phyloP scores from a whole-genome alignment of 108 stramenopile genomes.

The Cyclotella cryptica region DNA sequence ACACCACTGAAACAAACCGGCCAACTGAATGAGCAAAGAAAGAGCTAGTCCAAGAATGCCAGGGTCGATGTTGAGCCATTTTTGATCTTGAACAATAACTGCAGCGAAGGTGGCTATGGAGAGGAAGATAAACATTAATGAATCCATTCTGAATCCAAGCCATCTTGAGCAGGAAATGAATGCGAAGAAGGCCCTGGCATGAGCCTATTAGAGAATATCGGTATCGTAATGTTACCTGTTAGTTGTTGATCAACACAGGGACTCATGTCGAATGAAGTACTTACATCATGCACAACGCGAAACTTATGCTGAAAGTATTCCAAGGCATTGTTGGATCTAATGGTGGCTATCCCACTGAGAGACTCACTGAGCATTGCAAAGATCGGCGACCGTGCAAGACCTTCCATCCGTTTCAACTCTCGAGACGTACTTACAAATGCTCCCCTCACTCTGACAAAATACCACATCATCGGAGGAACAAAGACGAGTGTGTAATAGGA shows the following conservation, averaged over 20 bases:
- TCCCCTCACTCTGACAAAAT: constrained; percentile 70
- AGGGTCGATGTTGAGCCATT: constrained; percentile 79
- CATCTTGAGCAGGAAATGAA: constrained; percentile 87
- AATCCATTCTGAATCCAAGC: constrained; percentile 93
- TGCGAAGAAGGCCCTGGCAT: constrained; percentile 78
- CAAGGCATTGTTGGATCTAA: constrained; percentile 79
- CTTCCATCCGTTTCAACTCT: constrained; percentile 89
- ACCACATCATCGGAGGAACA: constrained; percentile 74
- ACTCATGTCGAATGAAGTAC: background rate
- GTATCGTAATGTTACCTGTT: too few relatives aligned
- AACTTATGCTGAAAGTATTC: constrained; percentile 76
- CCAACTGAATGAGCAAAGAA: constrained; percentile 73
- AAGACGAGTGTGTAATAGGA: constrained; percentile 74
- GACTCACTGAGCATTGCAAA: constrained; percentile 90
- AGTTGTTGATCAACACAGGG: too few relatives aligned
- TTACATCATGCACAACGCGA: constrained; percentile 67
- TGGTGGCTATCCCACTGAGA: constrained; percentile 87
- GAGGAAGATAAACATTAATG: constrained; percentile 73
- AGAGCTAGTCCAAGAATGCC: constrained; percentile 79
- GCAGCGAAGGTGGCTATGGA: constrained; percentile 76
- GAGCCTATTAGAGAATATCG: constrained; percentile 4
- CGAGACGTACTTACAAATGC: constrained; percentile 81
- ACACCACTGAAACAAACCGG: constrained; percentile 80
- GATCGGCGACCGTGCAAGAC: constrained; percentile 85
- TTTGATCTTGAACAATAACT: constrained; percentile 68